A percentile compares a stretch with the other conserved stretches of the same genome.
Conservation (phyloP, 176 grass and related monocot genomes). For the Oryza nivara region DNA sequence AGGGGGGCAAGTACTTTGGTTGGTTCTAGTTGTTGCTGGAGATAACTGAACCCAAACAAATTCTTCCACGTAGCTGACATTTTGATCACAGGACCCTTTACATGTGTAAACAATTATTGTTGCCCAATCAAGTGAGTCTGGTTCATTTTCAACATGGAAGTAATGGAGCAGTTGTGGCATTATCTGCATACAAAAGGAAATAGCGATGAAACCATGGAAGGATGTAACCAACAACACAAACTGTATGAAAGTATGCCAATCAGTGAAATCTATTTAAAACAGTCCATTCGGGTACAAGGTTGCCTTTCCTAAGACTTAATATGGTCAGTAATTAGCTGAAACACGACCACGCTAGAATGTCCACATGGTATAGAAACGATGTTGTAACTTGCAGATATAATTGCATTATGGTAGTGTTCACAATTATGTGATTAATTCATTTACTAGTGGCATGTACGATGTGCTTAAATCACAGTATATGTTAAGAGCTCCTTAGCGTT, state of each 20-base stretch:
- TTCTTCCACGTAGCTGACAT: slow-evolving; percentile 59
- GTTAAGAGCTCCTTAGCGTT: too few species aligned
- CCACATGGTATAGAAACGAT: too few species aligned
- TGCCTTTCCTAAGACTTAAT: too few species aligned
- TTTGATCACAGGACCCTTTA: slow-evolving; percentile 51
- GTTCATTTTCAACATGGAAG: slow-evolving; percentile 54
- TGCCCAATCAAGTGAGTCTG: slow-evolving; percentile 61
- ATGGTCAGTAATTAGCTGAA: too few species aligned
- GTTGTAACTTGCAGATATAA: too few species aligned
- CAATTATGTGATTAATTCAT: too few species aligned
- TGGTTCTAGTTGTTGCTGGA: not conserved
- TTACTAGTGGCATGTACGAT: too few species aligned
- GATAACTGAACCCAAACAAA: slow-evolving; percentile 64
- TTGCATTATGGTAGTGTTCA: too few species aligned
- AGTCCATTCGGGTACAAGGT: too few species aligned
- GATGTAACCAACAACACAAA: not conserved
- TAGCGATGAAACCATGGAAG: not conserved
- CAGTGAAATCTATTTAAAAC: not conserved
- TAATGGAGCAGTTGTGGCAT: slow-evolving; percentile 68
- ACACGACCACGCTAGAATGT: too few species aligned
- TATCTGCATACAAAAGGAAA: slow-evolving; percentile 42
- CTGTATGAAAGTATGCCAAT: not conserved
- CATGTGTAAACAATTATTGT: slow-evolving; percentile 63
- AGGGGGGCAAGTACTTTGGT: not conserved
- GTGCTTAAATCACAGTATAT: too few species aligned